These are phyloP conservation scores for Coemansia sp. DNA, from an alignment of 192 early-diverging fungal genomes.

Conservation along the genomic window DNA sequence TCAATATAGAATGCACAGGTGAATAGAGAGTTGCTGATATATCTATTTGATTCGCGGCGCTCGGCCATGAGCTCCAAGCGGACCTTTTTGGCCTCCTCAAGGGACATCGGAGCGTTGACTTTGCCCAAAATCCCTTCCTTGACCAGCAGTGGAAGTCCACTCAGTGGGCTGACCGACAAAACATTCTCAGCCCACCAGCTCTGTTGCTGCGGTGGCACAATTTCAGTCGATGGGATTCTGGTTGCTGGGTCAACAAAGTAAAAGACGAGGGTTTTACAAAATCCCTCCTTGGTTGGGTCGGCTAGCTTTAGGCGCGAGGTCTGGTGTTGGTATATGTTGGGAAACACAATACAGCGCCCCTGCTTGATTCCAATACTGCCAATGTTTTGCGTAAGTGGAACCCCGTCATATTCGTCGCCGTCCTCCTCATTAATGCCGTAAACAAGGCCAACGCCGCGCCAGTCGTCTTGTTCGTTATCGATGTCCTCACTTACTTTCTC, in stretches of 20 bases:
- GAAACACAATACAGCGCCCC: slow-evolving; percentile 48
- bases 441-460: slow-evolving; percentile 13
- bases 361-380: slow-evolving; percentile 25
- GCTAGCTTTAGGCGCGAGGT: slow-evolving; percentile 10
- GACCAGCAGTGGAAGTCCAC: slow-evolving; percentile 22
- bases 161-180: neutral
- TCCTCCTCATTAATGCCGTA: neutral
- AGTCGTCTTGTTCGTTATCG: neutral
- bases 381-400: slow-evolving; percentile 19
- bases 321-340: slow-evolving; percentile 30
- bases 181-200: slow-evolving; percentile 9
- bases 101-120: slow-evolving; percentile 37
- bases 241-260: slow-evolving; percentile 31
- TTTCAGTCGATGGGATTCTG: slow-evolving; percentile 15
- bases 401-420: slow-evolving; percentile 7
- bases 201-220: slow-evolving; percentile 32
- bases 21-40: neutral
- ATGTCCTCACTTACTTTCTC: neutral
- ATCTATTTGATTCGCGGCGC: slow-evolving; percentile 19
- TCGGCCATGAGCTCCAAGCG: slow-evolving; percentile 55
- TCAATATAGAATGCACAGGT: neutral
- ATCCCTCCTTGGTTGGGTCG: slow-evolving; percentile 18
- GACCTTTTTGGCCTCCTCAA: slow-evolving; percentile 43
- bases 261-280: slow-evolving; percentile 26
- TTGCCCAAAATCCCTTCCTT: slow-evolving; percentile 11